Percentiles rank a stretch among this genome's conserved stretches.
Conservation (phyloP, 768 basidiomycete genomes). For the Naganishia randhawae region DNA sequence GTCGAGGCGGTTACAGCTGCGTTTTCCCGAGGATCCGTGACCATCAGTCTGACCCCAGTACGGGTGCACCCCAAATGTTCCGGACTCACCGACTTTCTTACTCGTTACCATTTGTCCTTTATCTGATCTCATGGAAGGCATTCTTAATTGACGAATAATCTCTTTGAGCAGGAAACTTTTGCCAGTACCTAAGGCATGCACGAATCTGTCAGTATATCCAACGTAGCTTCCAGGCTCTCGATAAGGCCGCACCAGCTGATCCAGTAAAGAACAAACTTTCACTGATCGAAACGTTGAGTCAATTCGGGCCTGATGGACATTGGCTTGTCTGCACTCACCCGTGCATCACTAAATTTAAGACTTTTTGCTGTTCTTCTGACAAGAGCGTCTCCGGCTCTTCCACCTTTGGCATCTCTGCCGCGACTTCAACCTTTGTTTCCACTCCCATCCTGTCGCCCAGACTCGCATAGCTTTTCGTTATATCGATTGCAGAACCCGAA, state of each 20-base stretch:
- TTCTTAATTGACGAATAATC: constrained; percentile 34
- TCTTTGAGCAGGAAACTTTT: constrained; percentile 48
- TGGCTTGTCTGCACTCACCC: not conserved
- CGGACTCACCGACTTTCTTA: constrained; percentile 25
- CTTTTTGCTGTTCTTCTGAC: constrained; percentile 33
- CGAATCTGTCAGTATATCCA: not conserved
- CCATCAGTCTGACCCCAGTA: not conserved
- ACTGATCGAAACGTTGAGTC: not conserved
- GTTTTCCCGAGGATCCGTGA: too few species aligned
- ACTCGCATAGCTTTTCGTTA: not conserved
- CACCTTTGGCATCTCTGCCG: not conserved
- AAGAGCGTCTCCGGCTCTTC: constrained; percentile 13
- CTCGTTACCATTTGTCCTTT: constrained; percentile 13
- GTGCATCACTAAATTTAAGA: constrained; percentile 32
- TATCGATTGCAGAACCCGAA: not conserved
- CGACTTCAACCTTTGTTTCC: not conserved
- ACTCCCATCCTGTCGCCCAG: not conserved
- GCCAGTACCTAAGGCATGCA: constrained; percentile 34
- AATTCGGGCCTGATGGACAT: not conserved
- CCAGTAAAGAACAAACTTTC: constrained; percentile 45
- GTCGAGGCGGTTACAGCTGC: constrained; percentile 27
- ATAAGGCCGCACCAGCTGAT: constrained; percentile 36
- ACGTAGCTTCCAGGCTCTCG: not conserved
- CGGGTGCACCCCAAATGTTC: not conserved
- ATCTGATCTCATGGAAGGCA: constrained; percentile 3